Evolutionary conservation across 805 yeast species (phyloP).

Genomic region (Saccharomycopsis fibuligera): DNA sequence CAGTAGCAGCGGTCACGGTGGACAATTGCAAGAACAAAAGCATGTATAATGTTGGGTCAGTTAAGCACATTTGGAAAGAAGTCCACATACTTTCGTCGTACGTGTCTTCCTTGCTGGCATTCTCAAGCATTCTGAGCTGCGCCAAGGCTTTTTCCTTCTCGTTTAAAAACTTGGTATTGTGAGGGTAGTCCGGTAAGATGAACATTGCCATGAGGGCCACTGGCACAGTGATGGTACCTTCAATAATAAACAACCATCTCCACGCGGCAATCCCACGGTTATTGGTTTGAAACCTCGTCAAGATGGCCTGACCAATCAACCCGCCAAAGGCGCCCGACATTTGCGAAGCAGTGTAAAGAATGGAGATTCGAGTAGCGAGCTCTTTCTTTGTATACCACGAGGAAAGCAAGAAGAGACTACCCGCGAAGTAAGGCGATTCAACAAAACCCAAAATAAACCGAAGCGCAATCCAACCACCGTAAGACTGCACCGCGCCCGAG

Average conservation of each 20-base stretch:
- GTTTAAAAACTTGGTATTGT: conserved; percentile 34
- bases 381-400: conserved; percentile 42
- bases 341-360: conserved; percentile 46
- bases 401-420: conserved; percentile 30
- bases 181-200: conserved; percentile 36
- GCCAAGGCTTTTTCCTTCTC: conserved; percentile 29
- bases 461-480: conserved; percentile 38
- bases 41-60: conserved; percentile 16
- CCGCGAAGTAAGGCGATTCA: conserved; percentile 41
- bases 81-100: conserved; percentile 4
- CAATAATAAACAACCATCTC: conserved; percentile 47
- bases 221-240: conserved; percentile 39
- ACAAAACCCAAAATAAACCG: conserved; percentile 42
- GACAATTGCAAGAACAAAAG: conserved; percentile 25
- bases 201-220: conserved; percentile 31
- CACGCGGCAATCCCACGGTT: conserved; percentile 34
- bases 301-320: conserved; percentile 41
- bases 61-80: conserved; percentile 10
- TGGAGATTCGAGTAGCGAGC: conserved; percentile 41
- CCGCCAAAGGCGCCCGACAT: conserved; percentile 55
- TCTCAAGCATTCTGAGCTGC: conserved; percentile 14
- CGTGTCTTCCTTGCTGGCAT: conserved; percentile 14
- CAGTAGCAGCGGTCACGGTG: conserved; percentile 54
- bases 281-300: conserved; percentile 22
- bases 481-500: conserved; percentile 39